These are phyloP conservation scores for Pleurotus salmoneostramineus DNA, from an alignment of 768 basidiomycete genomes.

Conservation along the genomic window DNA sequence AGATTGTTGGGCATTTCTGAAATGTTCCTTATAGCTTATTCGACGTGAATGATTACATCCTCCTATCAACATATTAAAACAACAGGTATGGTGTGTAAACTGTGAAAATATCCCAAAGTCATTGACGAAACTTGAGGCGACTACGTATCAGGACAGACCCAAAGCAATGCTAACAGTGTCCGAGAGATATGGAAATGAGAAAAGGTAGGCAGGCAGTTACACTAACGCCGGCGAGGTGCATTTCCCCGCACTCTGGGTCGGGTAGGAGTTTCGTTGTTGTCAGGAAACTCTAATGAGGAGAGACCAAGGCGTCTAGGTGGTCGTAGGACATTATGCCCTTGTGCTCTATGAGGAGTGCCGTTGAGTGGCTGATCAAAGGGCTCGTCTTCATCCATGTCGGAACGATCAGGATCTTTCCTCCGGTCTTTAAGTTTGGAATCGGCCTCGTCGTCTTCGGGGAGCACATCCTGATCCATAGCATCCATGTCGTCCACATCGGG, in stretches of 20 bases:
- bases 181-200: neutral
- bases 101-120: neutral
- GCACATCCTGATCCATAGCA: constrained; percentile 72
- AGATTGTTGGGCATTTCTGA: too few species aligned
- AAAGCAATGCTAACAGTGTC: neutral
- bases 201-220: constrained; percentile 5
- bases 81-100: constrained; percentile 1
- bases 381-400: constrained; percentile 13
- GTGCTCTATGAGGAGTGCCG: neutral
- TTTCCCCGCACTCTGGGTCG: constrained; percentile 49
- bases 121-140: neutral
- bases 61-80: constrained; percentile 3
- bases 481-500: constrained; percentile 50
- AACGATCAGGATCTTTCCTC: constrained; percentile 12
- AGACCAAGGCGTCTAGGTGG: constrained; percentile 13
- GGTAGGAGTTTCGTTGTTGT: constrained; percentile 53
- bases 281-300: constrained; percentile 23
- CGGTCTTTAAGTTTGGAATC: constrained; percentile 18
- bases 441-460: constrained; percentile 33
- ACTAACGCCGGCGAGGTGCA: constrained; percentile 41
- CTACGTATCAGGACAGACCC: neutral
- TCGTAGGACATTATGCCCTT: constrained; percentile 3
- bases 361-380: constrained; percentile 12
- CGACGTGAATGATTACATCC: neutral
- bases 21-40: too few species aligned